These are phyloP conservation scores for Melampsora americana DNA, from an alignment of 1,284 basidiomycete genomes.

Conservation along the genomic window DNA sequence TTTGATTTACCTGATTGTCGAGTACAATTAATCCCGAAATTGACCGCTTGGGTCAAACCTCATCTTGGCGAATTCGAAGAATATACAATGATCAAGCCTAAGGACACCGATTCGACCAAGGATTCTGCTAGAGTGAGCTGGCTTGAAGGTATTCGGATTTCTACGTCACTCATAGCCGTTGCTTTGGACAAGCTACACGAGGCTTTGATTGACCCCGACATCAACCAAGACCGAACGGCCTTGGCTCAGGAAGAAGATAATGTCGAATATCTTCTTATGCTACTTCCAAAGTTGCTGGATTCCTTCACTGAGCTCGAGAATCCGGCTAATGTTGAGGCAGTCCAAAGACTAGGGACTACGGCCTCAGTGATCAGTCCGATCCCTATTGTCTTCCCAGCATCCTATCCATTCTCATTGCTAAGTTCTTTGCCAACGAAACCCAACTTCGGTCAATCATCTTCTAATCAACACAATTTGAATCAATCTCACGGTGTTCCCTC, in stretches of 20 bases:
- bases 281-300: conserved; percentile 79
- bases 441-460: conserved; percentile 46
- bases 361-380: conserved; percentile 64
- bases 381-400: conserved; percentile 85
- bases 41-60: conserved; percentile 90
- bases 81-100: conserved; percentile 62
- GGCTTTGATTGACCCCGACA: conserved; percentile 67
- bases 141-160: conserved; percentile 80
- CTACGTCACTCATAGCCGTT: conserved; percentile 63
- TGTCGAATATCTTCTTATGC: conserved; percentile 79
- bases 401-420: conserved; percentile 84
- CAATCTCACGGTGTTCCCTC: conserved; percentile 45
- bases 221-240: conserved; percentile 63
- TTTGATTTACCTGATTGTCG: conserved; percentile 80
- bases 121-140: conserved; percentile 78
- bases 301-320: conserved; percentile 80
- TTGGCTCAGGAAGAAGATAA: conserved; percentile 85
- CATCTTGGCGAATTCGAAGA: conserved; percentile 90
- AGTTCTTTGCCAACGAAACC: conserved; percentile 61
- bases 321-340: conserved; percentile 64
- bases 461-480: conserved; percentile 50
- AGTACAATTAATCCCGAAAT: conserved; percentile 75
- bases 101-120: conserved; percentile 64
- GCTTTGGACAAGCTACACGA: conserved; percentile 86
- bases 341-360: conserved; percentile 67